phyloP scores from a whole-genome alignment of 2,329 filamentous ascomycete genomes.

The Aspergillus fumigatiaffinis region DNA sequence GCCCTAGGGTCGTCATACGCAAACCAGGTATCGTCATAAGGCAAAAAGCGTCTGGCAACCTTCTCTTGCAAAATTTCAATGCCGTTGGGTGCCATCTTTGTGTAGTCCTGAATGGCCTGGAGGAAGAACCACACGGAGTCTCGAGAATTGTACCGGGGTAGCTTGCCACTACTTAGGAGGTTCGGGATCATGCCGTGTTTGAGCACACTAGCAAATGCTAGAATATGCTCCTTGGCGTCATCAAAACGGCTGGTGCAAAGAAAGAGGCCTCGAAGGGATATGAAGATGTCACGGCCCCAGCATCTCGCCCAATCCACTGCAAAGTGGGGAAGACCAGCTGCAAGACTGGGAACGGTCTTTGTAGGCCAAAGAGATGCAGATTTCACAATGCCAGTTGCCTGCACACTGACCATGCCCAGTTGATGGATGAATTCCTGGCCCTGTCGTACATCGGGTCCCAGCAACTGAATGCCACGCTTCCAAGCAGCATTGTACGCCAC shows the following conservation, averaged over 20 bases:
- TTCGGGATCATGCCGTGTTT: slow-evolving; percentile 99
- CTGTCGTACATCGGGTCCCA: slow-evolving; percentile 70
- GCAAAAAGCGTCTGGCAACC: slow-evolving; percentile 80
- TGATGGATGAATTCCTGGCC: slow-evolving; percentile 88
- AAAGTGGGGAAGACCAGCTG: slow-evolving; percentile 92
- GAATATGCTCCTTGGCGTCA: slow-evolving; percentile 89
- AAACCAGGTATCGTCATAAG: slow-evolving; percentile 96
- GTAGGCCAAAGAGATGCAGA: slow-evolving; percentile 87
- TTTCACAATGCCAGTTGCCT: slow-evolving; percentile 83
- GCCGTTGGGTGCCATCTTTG: slow-evolving; percentile 74
- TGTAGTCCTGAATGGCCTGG: slow-evolving; percentile 93
- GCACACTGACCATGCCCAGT: slow-evolving; percentile 84
- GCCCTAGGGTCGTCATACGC: slow-evolving; percentile 73
- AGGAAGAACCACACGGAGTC: slow-evolving; percentile 98
- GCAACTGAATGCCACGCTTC: slow-evolving; percentile 71
- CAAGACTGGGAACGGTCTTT: slow-evolving; percentile 78
- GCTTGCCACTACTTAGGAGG: slow-evolving; percentile 76
- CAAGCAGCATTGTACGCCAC: slow-evolving; percentile 83
- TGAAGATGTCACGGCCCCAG: slow-evolving; percentile 97
- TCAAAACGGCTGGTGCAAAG: slow-evolving; percentile 83
- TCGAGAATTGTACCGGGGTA: slow-evolving; percentile 89
- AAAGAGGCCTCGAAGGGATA: slow-evolving; percentile 86
- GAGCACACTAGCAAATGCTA: slow-evolving; percentile 89
- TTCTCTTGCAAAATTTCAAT: slow-evolving; percentile 68
- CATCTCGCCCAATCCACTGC: slow-evolving; percentile 90